phyloP scores from a whole-genome alignment of 805 yeast genomes.

The Wickerhamiella galacta region DNA sequence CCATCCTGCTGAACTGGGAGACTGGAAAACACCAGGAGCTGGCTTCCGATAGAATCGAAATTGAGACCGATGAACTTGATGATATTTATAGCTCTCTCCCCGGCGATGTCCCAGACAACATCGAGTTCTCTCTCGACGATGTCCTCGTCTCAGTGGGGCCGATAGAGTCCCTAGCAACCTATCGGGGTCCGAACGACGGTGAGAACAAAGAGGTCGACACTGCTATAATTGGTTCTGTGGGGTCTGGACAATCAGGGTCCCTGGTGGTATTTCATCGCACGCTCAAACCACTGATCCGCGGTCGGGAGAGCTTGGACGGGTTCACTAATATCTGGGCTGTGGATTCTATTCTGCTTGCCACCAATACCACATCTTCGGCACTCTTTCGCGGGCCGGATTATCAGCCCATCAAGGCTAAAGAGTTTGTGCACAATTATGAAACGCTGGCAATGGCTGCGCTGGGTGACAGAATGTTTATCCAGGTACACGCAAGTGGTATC shows the following conservation, averaged over 20 bases:
- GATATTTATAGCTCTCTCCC: conserved; percentile 17
- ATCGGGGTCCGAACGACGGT: no score
- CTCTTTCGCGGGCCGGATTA: neutral
- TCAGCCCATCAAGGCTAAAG: neutral
- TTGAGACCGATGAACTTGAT: conserved; percentile 22
- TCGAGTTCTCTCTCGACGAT: conserved; percentile 1
- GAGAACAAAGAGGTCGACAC: no score
- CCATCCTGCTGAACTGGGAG: conserved; percentile 1
- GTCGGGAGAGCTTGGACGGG: neutral
- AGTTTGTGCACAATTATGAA: neutral
- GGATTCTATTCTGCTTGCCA: neutral
- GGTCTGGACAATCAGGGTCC: no score
- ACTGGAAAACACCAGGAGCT: conserved; percentile 22
- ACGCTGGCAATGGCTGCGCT: neutral
- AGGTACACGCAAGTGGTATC: no score
- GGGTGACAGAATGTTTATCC: no score
- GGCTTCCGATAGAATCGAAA: conserved; percentile 34
- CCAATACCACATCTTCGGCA: neutral
- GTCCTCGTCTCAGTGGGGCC: conserved; percentile 6
- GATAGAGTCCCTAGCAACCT: conserved; percentile 1
- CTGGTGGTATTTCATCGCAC: neutral
- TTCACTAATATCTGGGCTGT: neutral
- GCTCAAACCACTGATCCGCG: neutral
- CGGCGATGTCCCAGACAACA: neutral
- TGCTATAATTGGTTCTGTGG: no score